Conservation (phyloP, 2,329 filamentous ascomycete species). For the Alternaria gaisen region DNA sequence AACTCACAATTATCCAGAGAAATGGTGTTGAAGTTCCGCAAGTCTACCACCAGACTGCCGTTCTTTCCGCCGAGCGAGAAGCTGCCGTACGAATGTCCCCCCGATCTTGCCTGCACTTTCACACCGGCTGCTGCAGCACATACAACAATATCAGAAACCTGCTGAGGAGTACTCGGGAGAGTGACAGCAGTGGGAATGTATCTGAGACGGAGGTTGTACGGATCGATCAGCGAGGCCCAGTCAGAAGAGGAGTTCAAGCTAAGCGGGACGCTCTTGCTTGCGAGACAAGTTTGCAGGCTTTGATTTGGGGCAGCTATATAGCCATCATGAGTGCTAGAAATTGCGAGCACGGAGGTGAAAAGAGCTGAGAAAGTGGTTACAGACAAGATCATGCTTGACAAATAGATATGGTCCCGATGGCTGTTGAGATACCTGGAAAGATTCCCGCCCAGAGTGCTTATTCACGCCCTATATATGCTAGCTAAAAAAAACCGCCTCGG, state of each 20-base stretch:
- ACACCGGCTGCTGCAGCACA: slow-evolving; percentile 60
- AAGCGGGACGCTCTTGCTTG: not conserved
- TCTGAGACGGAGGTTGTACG: slow-evolving; percentile 29
- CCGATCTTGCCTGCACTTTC: slow-evolving; percentile 66
- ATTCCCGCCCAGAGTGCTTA: too few relatives aligned
- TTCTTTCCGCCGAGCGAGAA: slow-evolving; percentile 57
- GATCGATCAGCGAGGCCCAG: slow-evolving; percentile 3
- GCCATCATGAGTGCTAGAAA: too few relatives aligned
- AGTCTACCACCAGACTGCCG: slow-evolving; percentile 49
- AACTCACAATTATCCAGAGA: slow-evolving; percentile 52
- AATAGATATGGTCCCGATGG: too few relatives aligned
- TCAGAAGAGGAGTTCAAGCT: slow-evolving; percentile 7
- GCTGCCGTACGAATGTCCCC: slow-evolving; percentile 67
- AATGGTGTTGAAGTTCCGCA: slow-evolving; percentile 31
- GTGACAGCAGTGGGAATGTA: slow-evolving; percentile 62
- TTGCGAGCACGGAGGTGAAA: too few relatives aligned
- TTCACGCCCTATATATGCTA: too few relatives aligned
- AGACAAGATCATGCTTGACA: too few relatives aligned
- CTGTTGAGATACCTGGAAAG: too few relatives aligned
- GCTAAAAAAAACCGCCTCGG: too few relatives aligned
- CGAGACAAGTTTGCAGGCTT: not conserved
- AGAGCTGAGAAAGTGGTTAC: too few relatives aligned
- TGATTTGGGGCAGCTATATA: not conserved
- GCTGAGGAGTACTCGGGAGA: slow-evolving; percentile 58
- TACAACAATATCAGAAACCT: slow-evolving; percentile 63